Evolutionary conservation across 495 filamentous ascomycete species (phyloP).

Genomic region (Aspergillus baeticus): DNA sequence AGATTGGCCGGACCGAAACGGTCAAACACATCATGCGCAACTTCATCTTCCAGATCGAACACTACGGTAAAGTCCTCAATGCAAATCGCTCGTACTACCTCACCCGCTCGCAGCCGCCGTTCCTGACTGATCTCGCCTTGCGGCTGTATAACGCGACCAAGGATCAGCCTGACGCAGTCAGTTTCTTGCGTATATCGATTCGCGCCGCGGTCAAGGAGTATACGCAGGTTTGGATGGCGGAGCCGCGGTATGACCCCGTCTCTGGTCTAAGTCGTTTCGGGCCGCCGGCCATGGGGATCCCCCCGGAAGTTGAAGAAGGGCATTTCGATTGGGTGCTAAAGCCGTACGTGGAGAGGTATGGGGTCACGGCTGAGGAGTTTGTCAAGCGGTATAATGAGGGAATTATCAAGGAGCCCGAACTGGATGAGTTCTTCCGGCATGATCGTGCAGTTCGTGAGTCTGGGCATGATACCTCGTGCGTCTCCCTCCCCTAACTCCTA

Average conservation of each 20-base stretch:
- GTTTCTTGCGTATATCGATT: constrained; percentile 75
- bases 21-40: constrained; percentile 91
- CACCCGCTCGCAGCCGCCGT: constrained; percentile 88
- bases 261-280: constrained; percentile 89
- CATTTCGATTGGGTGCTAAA: constrained; percentile 85
- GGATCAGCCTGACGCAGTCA: constrained; percentile 68
- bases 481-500: no score
- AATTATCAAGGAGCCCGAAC: constrained; percentile 72
- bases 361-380: constrained; percentile 76
- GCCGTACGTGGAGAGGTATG: constrained; percentile 83
- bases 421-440: constrained; percentile 94
- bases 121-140: constrained; percentile 95
- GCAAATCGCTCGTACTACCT: constrained; percentile 98
- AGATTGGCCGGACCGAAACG: constrained; percentile 75
- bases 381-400: constrained; percentile 81
- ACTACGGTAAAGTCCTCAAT: constrained; percentile 97
- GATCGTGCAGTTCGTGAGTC: constrained; percentile 93
- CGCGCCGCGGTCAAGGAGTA: constrained; percentile 97
- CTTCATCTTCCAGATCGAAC: constrained; percentile 96
- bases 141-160: constrained; percentile 85
- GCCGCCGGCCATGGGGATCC: constrained; percentile 83
- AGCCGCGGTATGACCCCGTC: constrained; percentile 73
- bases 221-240: constrained; percentile 80
- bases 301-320: constrained; percentile 86
- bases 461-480: constrained; percentile 95